Evolutionary conservation across 345 rosid species (phyloP).

Genomic region (Pugionium cornutum): DNA sequence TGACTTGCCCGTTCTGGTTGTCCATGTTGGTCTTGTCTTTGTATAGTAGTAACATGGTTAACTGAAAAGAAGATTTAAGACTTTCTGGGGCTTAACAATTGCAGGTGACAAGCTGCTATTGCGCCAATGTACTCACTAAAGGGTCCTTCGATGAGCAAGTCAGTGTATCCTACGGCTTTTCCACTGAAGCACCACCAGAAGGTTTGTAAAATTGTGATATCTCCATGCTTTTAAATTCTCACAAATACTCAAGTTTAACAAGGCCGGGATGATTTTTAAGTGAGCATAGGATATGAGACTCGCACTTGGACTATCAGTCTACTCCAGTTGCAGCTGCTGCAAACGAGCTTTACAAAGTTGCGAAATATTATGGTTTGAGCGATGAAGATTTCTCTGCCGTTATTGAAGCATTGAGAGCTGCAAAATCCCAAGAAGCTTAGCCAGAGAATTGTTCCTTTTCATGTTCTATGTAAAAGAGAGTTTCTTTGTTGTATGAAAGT

Average conservation of each 20-base stretch:
- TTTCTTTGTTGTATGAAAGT: conserved; percentile 19
- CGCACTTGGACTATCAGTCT: conserved; percentile 74
- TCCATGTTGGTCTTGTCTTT: conserved; percentile 7
- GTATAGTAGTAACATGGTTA: conserved; percentile 18
- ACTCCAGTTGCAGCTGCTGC: conserved; percentile 92
- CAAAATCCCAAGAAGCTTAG: conserved; percentile 30
- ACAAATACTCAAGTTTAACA: background rate
- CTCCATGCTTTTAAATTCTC: conserved; percentile 21
- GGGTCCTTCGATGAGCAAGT: conserved; percentile 84
- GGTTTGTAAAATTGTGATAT: conserved; percentile 47
- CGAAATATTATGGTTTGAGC: conserved; percentile 75
- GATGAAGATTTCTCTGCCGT: conserved; percentile 92
- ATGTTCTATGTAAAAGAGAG: background rate
- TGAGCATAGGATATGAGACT: conserved; percentile 75
- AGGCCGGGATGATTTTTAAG: no score
- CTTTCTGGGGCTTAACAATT: conserved; percentile 30
- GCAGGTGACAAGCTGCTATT: conserved; percentile 80
- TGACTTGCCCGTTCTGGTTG: background rate
- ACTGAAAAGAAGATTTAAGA: conserved; percentile 5
- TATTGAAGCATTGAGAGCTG: conserved; percentile 77
- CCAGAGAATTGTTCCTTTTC: background rate
- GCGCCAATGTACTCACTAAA: conserved; percentile 87
- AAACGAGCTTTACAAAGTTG: conserved; percentile 82
- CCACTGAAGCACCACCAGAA: conserved; percentile 96
- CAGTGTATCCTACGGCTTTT: conserved; percentile 78